Conservation (phyloP, 2,329 filamentous ascomycete genomes). For the Scopulariopsis brevicaulis region DNA sequence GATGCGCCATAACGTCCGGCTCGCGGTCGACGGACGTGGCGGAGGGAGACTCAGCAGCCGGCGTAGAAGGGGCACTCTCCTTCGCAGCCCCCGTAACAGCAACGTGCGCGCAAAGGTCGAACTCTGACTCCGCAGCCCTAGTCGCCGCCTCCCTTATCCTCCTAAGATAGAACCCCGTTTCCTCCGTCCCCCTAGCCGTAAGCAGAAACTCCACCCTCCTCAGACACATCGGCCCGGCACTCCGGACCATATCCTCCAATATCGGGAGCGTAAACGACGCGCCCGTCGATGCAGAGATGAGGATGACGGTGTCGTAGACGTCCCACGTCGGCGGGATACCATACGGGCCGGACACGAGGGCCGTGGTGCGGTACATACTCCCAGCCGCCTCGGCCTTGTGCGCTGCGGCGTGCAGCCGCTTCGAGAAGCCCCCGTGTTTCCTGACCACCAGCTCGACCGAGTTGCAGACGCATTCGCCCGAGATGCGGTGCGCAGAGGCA, state of each 20-base stretch:
- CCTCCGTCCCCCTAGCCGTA: constrained; percentile 36
- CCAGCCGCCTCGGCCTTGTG: constrained; percentile 16
- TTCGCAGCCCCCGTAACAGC: constrained; percentile 31
- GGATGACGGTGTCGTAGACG: constrained; percentile 45
- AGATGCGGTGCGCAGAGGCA: constrained; percentile 38
- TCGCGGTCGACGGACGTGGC: neutral
- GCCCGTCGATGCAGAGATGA: constrained; percentile 52
- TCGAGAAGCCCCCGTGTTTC: constrained; percentile 45
- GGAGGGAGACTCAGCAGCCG: neutral
- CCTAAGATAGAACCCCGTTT: constrained; percentile 43
- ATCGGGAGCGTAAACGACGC: constrained; percentile 50
- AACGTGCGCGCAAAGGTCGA: constrained; percentile 40
- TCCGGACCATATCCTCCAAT: constrained; percentile 38
- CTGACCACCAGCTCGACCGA: constrained; percentile 48
- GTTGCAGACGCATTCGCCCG: constrained; percentile 42
- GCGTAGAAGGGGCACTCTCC: neutral
- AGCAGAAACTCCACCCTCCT: constrained; percentile 42
- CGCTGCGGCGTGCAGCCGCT: constrained; percentile 35
- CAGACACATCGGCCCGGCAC: constrained; percentile 30
- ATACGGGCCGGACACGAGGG: constrained; percentile 44
- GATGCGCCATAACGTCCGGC: neutral
- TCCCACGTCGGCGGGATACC: constrained; percentile 44
- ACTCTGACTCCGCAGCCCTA: constrained; percentile 12
- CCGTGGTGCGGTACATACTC: constrained; percentile 17
- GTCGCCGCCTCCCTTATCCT: constrained; percentile 33